Evolutionary conservation across 805 yeast species (phyloP), one percentile per base, ranked within the genome.

Genomic region (Grigorovia transvaalensis): DNA sequence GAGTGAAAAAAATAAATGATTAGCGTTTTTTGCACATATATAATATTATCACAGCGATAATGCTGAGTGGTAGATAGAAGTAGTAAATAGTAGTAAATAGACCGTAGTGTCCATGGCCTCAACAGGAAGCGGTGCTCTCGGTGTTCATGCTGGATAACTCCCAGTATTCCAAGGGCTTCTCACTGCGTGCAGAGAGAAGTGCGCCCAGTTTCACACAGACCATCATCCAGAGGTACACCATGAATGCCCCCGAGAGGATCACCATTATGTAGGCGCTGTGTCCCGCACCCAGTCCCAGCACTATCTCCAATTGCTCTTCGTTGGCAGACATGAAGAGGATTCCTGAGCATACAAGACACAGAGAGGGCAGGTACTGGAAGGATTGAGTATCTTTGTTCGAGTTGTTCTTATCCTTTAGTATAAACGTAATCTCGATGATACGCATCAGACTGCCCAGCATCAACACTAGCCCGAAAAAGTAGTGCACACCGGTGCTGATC

Each of bases 251-350:
- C 7, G 90, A 79, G 12, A 81, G 68, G 4, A 85, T 73, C 5
- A 84, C 77, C 69, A 91, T 71, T 41, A 86, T 78, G 66, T 91
- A 91, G 0, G 96, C 80, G 48, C 91, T 81, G 59, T 86, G 93
- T 67, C 87, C 96, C 4, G 96, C 84, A 1, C 88, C 87, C 57
- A 86, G 73, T 57, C 80, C 81, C 50, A 80, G 70, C 1, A 90
- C 88, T 53, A 88, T 71, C 9, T 69, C 68, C 59, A 91, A 72
- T 64, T 90, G 96, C 65, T 91, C 96, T 64, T 90, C 96, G 56
- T 78, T 90, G 20, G 98, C 98, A 29, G 87, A 80, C 96, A 90
- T 90, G 65, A 91, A 91, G 55, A 87, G 62, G 8, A 85, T 66
- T 1, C 98, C 98, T 1, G 91, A 72, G 56, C 86, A 78, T 2